Base-by-base conservation (phyloP, 306 rosid genomes). In the Alnus rubra region DNA sequence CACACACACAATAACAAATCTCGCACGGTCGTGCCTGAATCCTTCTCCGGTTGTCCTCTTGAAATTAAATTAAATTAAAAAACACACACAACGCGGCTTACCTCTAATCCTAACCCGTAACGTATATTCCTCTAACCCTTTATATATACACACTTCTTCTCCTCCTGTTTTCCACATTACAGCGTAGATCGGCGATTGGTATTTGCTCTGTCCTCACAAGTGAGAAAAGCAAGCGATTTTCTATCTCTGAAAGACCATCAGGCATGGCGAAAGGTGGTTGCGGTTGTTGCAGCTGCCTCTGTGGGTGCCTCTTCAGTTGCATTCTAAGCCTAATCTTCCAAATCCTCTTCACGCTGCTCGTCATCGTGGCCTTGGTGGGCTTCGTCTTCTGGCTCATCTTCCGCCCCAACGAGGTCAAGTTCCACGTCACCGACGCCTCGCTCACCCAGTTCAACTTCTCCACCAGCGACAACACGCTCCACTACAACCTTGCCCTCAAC, bases 321-420 rank as follows among this genome's bases (percentile, higher is more conserved):
- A 76, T 78, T n/a, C 9, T 80, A 14, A 54, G 52, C 72, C 69
- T 75, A 11, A 14, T 84, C 47, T 48, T 80, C 31, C 74, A 77
- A 63, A 52, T 84, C 76, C 9, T 76, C 7, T 16, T 78, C 8
- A 60, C 77, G 53, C 4, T 84, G 3, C 56, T 65, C 9, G 63
- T 80, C 70, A 19, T 78, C 15, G 5, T 81, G 7, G 83, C 76
- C 30, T 44, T 81, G 18, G 62, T 50, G 45, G 30, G 56, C 0
- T 28, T 84, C 59, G 50, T 84, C 79, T 74, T 84, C 65, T 82
- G 82, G 77, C 71, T 74, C 51, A 10, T 81, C 23, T 47, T 81
- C 70, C 59, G 82, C 44, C 85, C 85, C 9, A 33, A 50, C 7
- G 49, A 74, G 80, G 35, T 81, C 35, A 75, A 70, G 59, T 74